A percentile compares a stretch with the other conserved stretches of the same genome.
phyloP scores from a whole-genome alignment of 2,329 filamentous ascomycete genomes.

The Mycosphaerella sp. region DNA sequence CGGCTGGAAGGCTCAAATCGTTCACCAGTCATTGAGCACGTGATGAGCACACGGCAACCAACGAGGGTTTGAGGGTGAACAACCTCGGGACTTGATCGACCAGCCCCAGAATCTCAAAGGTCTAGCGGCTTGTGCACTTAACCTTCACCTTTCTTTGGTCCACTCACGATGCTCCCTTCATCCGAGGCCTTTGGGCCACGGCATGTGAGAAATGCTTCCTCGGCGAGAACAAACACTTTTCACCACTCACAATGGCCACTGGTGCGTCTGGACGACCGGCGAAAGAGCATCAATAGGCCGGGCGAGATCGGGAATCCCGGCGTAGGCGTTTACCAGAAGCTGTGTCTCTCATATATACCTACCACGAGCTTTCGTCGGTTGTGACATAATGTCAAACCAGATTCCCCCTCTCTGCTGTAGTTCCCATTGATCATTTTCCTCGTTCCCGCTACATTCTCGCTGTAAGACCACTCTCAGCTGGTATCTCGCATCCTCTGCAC shows the following conservation, averaged over 20 bases:
- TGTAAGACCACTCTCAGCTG: not conserved
- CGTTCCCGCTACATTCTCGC: not conserved
- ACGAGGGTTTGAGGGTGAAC: not conserved
- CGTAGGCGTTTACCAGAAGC: slow-evolving; percentile 6
- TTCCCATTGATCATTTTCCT: too few species aligned
- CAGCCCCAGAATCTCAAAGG: slow-evolving; percentile 7
- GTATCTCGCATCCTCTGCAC: not conserved
- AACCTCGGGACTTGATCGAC: slow-evolving; percentile 14
- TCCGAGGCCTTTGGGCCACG: slow-evolving; percentile 17
- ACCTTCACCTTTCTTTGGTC: slow-evolving; percentile 9
- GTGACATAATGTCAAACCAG: slow-evolving; percentile 18
- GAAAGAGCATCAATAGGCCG: slow-evolving; percentile 10
- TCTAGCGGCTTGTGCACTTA: slow-evolving; percentile 12
- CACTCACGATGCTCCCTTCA: slow-evolving; percentile 21
- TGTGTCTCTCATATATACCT: slow-evolving; percentile 8
- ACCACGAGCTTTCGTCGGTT: slow-evolving; percentile 5
- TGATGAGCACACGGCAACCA: slow-evolving; percentile 9
- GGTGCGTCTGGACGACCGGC: slow-evolving; percentile 10
- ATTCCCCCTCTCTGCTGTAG: slow-evolving; percentile 14
- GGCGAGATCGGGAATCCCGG: slow-evolving; percentile 14
- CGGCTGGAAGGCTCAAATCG: too few species aligned
- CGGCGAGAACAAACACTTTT: slow-evolving; percentile 3
- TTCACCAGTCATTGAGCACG: not conserved
- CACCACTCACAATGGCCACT: slow-evolving; percentile 3
- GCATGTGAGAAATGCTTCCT: slow-evolving; percentile 9